Percentiles rank a stretch among this genome's conserved stretches.
phyloP scores from a whole-genome alignment of 2,329 filamentous ascomycete species.

The Alternaria sp. region DNA sequence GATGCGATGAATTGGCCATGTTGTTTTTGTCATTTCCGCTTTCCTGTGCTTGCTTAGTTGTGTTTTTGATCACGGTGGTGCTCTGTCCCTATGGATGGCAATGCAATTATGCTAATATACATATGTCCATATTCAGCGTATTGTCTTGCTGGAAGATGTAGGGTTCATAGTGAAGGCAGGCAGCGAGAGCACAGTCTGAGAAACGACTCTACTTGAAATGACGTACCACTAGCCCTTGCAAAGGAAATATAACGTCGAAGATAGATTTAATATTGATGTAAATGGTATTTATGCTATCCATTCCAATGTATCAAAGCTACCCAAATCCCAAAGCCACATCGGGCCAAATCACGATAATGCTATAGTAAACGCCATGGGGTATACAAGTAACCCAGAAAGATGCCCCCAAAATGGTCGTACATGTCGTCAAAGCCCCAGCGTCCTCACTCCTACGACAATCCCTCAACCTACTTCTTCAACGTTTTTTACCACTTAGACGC shows the following conservation, averaged over 20 bases:
- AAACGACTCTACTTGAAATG: not conserved
- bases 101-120: not conserved
- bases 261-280: not conserved
- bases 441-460: not conserved
- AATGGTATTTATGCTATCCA: not conserved
- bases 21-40: not conserved
- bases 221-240: not conserved
- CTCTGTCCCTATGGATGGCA: not conserved
- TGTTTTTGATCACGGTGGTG: not conserved
- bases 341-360: not conserved
- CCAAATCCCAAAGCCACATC: not conserved
- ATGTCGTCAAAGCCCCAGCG: conserved; percentile 11
- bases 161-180: not conserved
- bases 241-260: too few species aligned
- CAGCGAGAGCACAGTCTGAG: not conserved
- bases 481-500: conserved; percentile 19
- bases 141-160: not conserved
- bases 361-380: not conserved
- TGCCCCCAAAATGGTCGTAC: conserved; percentile 11
- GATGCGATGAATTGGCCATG: not conserved
- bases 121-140: not conserved
- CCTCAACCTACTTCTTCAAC: not conserved
- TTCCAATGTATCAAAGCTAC: not conserved
- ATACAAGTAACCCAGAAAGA: not conserved
- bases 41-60: not conserved